Base-by-base conservation (phyloP, 257 asterid genomes). In the Solanum lignicaule region DNA sequence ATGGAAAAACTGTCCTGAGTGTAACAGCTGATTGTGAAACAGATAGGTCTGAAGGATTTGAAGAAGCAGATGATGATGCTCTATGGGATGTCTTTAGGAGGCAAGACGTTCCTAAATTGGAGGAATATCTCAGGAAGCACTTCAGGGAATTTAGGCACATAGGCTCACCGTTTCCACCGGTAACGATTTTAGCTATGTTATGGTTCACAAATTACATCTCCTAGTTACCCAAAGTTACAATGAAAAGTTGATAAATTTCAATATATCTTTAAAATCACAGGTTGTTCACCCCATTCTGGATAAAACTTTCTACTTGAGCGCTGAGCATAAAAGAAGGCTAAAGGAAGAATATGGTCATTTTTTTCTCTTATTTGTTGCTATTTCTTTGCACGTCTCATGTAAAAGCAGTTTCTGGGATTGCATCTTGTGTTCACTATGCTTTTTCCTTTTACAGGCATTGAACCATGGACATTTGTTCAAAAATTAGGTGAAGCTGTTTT, bases 31-130 rank as follows among this genome's bases (percentile, higher is more conserved):
- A 41, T 41, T 41, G 46, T 41, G 46, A 39, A 39, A 39, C 11
- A 39, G 46, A 39, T 39, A 39, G 11, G 11, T 9, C 43, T 6
- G 91, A 87, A 90, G 85, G 85, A 79, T 79, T 82, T 55, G 69
- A 72, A 3, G 48, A 71, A 16, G 23, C 90, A 83, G 93, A 91
- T 62, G 93, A 93, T 81, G 98, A 94, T 90, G 99, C 98, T 87
- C 88, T 95, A 32, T 96, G 98, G 98, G 99, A 96, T 90, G 94
- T 96, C 31, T 96, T 94, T 90, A 92, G 98, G 92, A 94, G 96
- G 91, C 88, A 95, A 88, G 99, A 95, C 62, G 93, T 94, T 33
- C 95, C 98, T 31, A 91, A 92, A 88, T 82, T 96, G 88, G 94
- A 92, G 87, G 91, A 94, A 14, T 96, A 88, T 38, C 89, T 92